Percentiles rank a stretch among this genome's conserved stretches.
phyloP scores from a whole-genome alignment of 202 grass and related monocot species.

The Cymbopogon flexuosus region DNA sequence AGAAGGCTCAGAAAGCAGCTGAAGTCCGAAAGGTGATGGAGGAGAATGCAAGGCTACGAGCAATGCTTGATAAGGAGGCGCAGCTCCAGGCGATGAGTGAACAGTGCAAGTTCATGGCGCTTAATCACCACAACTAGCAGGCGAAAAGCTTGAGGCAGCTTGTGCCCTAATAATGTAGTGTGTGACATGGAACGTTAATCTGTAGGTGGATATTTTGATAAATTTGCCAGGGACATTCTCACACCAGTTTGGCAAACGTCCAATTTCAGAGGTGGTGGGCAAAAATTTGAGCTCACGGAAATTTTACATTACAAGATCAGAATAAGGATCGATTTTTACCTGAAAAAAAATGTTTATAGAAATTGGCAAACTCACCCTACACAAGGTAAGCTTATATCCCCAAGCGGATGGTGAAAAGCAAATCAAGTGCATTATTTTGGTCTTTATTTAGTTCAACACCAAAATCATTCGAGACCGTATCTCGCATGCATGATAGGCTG shows the following conservation, averaged over 20 bases:
- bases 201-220: background rate
- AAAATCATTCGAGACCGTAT: background rate
- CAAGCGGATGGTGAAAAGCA: too few relatives aligned
- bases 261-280: background rate
- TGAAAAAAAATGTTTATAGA: too few relatives aligned
- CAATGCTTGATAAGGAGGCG: slow-evolving; percentile 67
- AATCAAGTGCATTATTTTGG: too few relatives aligned
- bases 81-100: slow-evolving; percentile 78
- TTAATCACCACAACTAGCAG: slow-evolving; percentile 43
- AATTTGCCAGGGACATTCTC: background rate
- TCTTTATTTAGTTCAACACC: background rate
- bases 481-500: too few relatives aligned
- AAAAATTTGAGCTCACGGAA: background rate
- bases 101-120: slow-evolving; percentile 85
- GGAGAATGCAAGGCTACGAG: slow-evolving; percentile 69
- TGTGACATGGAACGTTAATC: background rate
- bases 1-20: slow-evolving; percentile 79
- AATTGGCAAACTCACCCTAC: too few relatives aligned
- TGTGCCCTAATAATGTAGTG: slow-evolving; percentile 16
- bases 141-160: slow-evolving; percentile 12
- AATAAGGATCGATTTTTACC: background rate
- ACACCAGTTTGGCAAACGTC: background rate
- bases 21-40: slow-evolving; percentile 71
- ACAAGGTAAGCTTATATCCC: too few relatives aligned
- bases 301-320: background rate